These are phyloP conservation scores for Ascochyta koolunga DNA, from an alignment of 2,329 filamentous ascomycete genomes.

Conservation along the genomic window DNA sequence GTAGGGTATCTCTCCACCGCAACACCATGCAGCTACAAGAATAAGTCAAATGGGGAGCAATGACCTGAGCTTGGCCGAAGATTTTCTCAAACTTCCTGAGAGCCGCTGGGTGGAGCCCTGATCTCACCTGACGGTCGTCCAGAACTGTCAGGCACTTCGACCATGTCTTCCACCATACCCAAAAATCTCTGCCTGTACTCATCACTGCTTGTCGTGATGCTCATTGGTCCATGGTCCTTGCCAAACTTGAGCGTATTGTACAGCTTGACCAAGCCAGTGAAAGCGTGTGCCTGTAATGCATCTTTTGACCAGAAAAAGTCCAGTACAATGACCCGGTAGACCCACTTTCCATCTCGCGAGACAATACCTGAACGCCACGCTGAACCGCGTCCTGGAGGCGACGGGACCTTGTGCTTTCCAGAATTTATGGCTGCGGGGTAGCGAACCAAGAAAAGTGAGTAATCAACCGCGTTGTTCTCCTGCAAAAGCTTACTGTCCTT, in stretches of 20 bases:
- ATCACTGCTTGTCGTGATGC: slow-evolving; percentile 70
- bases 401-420: slow-evolving; percentile 31
- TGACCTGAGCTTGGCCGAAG: background rate
- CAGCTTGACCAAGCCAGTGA: slow-evolving; percentile 68
- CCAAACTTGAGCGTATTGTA: slow-evolving; percentile 63
- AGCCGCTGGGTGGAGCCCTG: slow-evolving; percentile 22
- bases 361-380: slow-evolving; percentile 67
- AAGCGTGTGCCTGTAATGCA: slow-evolving; percentile 67
- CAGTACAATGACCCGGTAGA: slow-evolving; percentile 70
- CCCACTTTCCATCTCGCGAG: slow-evolving; percentile 68
- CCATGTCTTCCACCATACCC: slow-evolving; percentile 55
- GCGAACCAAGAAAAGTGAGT: slow-evolving; percentile 74
- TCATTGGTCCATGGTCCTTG: slow-evolving; percentile 72
- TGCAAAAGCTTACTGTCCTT: slow-evolving; percentile 69
- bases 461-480: slow-evolving; percentile 71
- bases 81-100: slow-evolving; percentile 14
- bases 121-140: slow-evolving; percentile 40
- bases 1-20: slow-evolving; percentile 5
- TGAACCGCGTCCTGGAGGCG: slow-evolving; percentile 40
- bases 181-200: slow-evolving; percentile 69
- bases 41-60: background rate
- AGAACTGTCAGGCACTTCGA: slow-evolving; percentile 43
- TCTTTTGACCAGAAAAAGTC: slow-evolving; percentile 84
- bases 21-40: background rate
- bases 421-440: slow-evolving; percentile 50